phyloP scores from a whole-genome alignment of 2,329 filamentous ascomycete genomes.

The Colletotrichum graminicola region DNA sequence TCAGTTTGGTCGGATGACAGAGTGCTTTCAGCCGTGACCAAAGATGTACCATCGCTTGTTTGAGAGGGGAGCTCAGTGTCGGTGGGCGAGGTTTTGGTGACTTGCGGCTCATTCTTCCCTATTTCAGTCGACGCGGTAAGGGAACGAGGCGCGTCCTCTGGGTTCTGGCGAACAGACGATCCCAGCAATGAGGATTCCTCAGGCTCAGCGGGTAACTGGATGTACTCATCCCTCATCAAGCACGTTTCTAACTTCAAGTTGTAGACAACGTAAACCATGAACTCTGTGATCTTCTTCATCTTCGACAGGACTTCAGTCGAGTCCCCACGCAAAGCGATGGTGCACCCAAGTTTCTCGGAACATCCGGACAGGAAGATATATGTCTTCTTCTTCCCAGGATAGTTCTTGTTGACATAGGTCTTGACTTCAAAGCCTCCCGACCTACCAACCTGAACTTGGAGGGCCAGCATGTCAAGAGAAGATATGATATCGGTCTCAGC shows the following conservation, averaged over 20 bases:
- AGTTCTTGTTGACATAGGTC: conserved; percentile 86
- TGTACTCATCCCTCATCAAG: conserved; percentile 91
- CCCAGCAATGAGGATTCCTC: conserved; percentile 49
- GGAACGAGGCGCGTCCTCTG: conserved; percentile 54
- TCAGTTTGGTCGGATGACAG: conserved; percentile 47
- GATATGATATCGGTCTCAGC: conserved; percentile 93
- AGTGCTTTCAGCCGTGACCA: conserved; percentile 46
- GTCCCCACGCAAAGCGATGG: conserved; percentile 89
- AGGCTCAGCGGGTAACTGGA: conserved; percentile 78
- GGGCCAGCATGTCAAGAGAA: conserved; percentile 90
- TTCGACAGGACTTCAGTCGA: conserved; percentile 77
- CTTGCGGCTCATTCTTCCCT: conserved; percentile 48
- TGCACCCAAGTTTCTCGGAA: conserved; percentile 90
- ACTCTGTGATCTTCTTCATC: conserved; percentile 94
- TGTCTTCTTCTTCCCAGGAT: conserved; percentile 84
- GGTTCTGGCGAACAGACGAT: conserved; percentile 50
- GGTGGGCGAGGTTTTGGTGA: conserved; percentile 51
- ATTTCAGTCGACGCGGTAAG: conserved; percentile 46
- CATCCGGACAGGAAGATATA: conserved; percentile 97
- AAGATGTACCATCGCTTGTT: conserved; percentile 34
- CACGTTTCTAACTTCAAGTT: conserved; percentile 97
- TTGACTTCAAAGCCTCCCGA: conserved; percentile 94
- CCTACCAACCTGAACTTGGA: conserved; percentile 80
- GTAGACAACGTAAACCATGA: conserved; percentile 99
- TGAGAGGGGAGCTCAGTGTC: conserved; percentile 50